These are phyloP conservation scores for Cercospora sojina DNA, from an alignment of 2,329 filamentous ascomycete genomes.

Conservation along the genomic window DNA sequence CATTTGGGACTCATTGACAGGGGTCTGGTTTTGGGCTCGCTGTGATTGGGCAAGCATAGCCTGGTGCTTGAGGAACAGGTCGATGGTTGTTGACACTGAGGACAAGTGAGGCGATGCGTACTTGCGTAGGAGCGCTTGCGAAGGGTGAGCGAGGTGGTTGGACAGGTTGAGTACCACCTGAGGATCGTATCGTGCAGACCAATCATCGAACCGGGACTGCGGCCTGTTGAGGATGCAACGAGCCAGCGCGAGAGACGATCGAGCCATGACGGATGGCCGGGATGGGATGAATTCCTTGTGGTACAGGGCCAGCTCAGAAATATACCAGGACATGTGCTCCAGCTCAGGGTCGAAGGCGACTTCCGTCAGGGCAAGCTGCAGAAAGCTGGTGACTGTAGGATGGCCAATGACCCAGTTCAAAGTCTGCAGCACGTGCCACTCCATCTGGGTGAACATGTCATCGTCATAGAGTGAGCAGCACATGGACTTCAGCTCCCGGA, in stretches of 20 bases:
- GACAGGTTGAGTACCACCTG: conserved; percentile 64
- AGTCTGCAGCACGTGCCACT: conserved; percentile 98
- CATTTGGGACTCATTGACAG: conserved; percentile 28
- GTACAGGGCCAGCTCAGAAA: conserved; percentile 92
- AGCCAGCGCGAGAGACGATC: conserved; percentile 80
- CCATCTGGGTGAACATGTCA: conserved; percentile 99
- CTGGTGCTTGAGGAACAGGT: conserved; percentile 65
- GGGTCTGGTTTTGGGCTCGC: conserved; percentile 32
- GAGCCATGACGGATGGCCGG: conserved; percentile 84
- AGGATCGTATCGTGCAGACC: conserved; percentile 69
- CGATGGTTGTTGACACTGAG: conserved; percentile 62
- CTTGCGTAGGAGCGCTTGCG: conserved; percentile 65
- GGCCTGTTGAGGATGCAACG: conserved; percentile 80
- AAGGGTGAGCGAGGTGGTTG: conserved; percentile 66
- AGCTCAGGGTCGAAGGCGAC: conserved; percentile 75
- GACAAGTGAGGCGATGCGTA: conserved; percentile 67
- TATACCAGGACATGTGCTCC: conserved; percentile 91
- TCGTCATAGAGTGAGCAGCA: conserved; percentile 98
- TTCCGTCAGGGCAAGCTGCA: conserved; percentile 81
- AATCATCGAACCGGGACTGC: conserved; percentile 70
- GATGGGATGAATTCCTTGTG: conserved; percentile 96
- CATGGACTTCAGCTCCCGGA: conserved; percentile 97
- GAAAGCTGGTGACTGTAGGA: conserved; percentile 91
- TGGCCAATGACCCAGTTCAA: conserved; percentile 95
- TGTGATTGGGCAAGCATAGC: conserved; percentile 37